These are phyloP conservation scores for Rhizopogon rudus DNA, from an alignment of 768 basidiomycete species.

Conservation along the genomic window DNA sequence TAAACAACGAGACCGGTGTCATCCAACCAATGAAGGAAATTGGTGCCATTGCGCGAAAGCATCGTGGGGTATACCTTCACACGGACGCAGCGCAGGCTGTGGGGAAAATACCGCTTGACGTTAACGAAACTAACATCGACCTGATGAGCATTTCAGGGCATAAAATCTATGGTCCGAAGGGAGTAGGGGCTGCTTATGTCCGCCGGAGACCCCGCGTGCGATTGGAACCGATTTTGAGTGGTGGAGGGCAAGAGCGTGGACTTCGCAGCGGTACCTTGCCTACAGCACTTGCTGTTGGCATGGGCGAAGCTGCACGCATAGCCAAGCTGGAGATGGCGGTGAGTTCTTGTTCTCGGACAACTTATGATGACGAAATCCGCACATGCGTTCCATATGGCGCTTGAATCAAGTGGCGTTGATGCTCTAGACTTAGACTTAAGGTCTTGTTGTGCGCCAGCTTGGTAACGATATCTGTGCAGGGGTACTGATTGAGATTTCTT, in stretches of 20 bases:
- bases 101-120: constrained; percentile 88
- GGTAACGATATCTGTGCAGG: constrained; percentile 80
- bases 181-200: constrained; percentile 92
- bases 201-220: constrained; percentile 88
- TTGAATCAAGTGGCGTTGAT: constrained; percentile 42
- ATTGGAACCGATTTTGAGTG: constrained; percentile 90
- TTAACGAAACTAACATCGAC: constrained; percentile 94
- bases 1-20: constrained; percentile 99
- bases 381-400: constrained; percentile 24
- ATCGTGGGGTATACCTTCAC: constrained; percentile 91
- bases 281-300: constrained; percentile 80
- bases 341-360: constrained; percentile 35
- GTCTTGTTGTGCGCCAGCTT: constrained; percentile 38
- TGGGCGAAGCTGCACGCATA: constrained; percentile 93
- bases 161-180: constrained; percentile 98
- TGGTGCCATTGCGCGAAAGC: constrained; percentile 77
- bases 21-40: constrained; percentile 98
- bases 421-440: constrained; percentile 8
- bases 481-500: constrained; percentile 63
- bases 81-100: constrained; percentile 96
- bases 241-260: constrained; percentile 97
- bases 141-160: constrained; percentile 95
- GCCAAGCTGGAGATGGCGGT: constrained; percentile 91
- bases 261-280: constrained; percentile 93
- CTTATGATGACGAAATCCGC: constrained; percentile 51